Evolutionary conservation across 2,329 filamentous ascomycete species (phyloP), one percentile per base, ranked within the genome.

Genomic region (Epichloe amarillans): DNA sequence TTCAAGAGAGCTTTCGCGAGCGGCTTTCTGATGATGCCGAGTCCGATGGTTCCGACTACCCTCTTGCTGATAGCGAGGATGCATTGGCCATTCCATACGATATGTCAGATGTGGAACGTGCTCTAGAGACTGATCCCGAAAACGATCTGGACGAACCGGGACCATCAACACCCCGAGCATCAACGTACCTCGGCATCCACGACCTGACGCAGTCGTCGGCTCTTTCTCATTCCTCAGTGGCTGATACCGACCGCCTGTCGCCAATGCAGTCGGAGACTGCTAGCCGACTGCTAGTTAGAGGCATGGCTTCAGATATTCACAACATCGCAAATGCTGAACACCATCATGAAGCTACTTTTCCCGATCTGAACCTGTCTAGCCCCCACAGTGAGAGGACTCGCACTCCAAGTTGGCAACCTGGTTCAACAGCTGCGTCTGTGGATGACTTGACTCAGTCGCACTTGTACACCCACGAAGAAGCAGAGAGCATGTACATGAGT

Each of bases 401-500:
- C 15, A 5, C 36, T 39, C n/a, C 41, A 36, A 33, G 30, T 14
- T 6, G 40, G 8, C 39, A 23, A 41, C 30, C 47, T 10, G 17
- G 46, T 26, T 44, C 51, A 17, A 36, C 52, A 14, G 49, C 40
- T 14, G 50, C 52, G 4, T 57, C 58, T 23, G 47, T 53, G 4
- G 72, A 79, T 36, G 79, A 83, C 53, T 68, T 86, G 19, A 66
- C 76, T 3, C 70, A 78, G 54, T 91, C 87, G 5, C 82, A 79
- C 40, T 61, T 89, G 1, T 91, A 86, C 60, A 88, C 79, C 37
- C 85, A 88, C 52, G 84, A 88, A 54, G 86, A 91, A 55, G 86
- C 86, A 0, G 82, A 88, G 61, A 93, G 88, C 63, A 86, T 94
- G 82, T 94, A 93, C 59, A 83, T 89, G 82, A 91, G 81, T 55